Evolutionary conservation across 2,329 filamentous ascomycete genomes (phyloP).

Genomic region (Magnaporthiopsis rhizophila): DNA sequence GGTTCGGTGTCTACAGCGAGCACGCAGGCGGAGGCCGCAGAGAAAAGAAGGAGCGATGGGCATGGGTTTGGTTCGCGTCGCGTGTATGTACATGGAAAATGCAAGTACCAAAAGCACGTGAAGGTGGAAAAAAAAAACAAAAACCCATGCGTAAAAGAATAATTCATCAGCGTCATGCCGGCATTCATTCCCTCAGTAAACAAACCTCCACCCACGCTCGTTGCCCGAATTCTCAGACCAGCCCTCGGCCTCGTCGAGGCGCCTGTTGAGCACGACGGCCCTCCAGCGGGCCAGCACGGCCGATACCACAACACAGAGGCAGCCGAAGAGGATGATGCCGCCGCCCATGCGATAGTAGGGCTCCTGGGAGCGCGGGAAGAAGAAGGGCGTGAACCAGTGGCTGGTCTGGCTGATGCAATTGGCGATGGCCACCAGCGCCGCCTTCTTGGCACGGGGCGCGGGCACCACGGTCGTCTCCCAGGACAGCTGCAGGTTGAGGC

Average conservation of each 20-base stretch:
- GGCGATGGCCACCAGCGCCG: conserved; percentile 4
- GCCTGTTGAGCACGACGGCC: not conserved
- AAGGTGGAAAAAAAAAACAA: too few species aligned
- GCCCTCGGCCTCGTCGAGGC: conserved; percentile 3
- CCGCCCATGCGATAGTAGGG: conserved; percentile 4
- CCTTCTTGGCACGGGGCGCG: not conserved
- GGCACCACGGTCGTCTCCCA: conserved; percentile 5
- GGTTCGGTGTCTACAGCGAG: too few species aligned
- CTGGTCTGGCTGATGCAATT: conserved; percentile 6
- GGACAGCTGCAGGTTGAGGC: conserved; percentile 4
- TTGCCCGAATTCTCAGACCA: conserved; percentile 4
- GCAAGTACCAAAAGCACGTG: too few species aligned
- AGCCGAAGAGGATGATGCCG: not conserved
- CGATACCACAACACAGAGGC: not conserved
- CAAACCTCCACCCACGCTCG: conserved; percentile 3
- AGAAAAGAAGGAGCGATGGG: too few species aligned
- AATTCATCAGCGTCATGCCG: too few species aligned
- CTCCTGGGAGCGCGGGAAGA: conserved; percentile 3
- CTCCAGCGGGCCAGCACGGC: not conserved
- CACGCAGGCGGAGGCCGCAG: too few species aligned
- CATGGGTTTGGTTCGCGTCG: too few species aligned
- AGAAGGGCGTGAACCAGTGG: conserved; percentile 7
- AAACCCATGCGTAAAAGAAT: too few species aligned
- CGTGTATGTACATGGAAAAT: too few species aligned
- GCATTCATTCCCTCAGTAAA: not conserved